Evolutionary conservation across 1,139 yeast genomes (phyloP).

Genomic region (Candida dubliniensis): DNA sequence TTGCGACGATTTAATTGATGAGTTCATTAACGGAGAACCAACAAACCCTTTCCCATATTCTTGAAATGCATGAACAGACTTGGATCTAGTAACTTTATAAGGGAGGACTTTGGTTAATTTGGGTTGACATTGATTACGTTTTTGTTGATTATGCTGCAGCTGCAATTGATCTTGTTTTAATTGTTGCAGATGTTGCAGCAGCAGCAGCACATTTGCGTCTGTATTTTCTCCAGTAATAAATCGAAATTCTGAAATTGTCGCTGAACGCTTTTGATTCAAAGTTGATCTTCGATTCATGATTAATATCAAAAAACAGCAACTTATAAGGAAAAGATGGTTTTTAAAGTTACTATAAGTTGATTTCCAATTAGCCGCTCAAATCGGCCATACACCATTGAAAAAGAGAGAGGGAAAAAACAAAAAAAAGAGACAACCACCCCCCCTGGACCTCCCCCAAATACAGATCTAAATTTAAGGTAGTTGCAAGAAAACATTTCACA

Average conservation of each 20-base stretch:
- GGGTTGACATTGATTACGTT: not conserved
- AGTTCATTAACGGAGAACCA: constrained; percentile 4
- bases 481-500: too few relatives aligned
- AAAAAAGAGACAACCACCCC: too few relatives aligned
- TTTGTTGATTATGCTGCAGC: not conserved
- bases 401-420: too few relatives aligned
- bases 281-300: not conserved
- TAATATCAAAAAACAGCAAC: too few relatives aligned
- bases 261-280: constrained; percentile 9
- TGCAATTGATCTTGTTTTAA: not conserved
- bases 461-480: too few relatives aligned
- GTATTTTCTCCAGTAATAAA: not conserved
- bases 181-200: not conserved
- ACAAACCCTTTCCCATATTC: constrained; percentile 11
- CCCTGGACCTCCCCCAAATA: too few relatives aligned
- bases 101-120: constrained; percentile 10
- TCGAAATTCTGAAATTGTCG: constrained; percentile 14
- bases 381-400: too few relatives aligned
- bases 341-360: too few relatives aligned
- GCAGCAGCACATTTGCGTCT: not conserved
- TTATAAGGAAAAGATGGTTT: too few relatives aligned
- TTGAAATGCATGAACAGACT: constrained; percentile 13
- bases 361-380: too few relatives aligned
- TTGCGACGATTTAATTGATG: not conserved
- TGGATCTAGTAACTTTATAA: constrained; percentile 13